Percentiles rank a stretch among this genome's conserved stretches.
Evolutionary conservation across 306 rosid species (phyloP).

Genomic region (Castanea crenata): DNA sequence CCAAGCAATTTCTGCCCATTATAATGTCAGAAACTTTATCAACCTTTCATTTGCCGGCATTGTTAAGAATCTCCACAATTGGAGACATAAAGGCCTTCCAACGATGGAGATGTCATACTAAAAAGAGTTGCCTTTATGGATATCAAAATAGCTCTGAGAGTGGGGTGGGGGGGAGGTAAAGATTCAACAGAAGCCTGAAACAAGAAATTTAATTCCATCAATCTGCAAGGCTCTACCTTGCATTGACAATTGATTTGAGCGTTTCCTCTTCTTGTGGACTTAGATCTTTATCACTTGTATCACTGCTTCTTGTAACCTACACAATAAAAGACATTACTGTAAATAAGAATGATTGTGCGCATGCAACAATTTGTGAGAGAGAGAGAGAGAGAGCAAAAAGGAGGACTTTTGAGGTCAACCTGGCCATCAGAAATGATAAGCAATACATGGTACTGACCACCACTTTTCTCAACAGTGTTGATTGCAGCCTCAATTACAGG

Average conservation of each 20-base stretch:
- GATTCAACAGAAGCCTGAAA: neutral
- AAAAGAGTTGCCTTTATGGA: neutral
- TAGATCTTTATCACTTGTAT: conserved; percentile 40
- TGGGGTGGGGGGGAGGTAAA: neutral
- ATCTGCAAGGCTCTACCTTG: conserved; percentile 49
- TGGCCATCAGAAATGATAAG: too few species aligned
- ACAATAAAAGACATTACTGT: conserved; percentile 9
- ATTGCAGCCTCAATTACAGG: too few species aligned
- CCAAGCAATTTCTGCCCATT: neutral
- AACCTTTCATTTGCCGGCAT: neutral
- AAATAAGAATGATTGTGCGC: neutral
- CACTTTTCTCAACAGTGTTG: too few species aligned
- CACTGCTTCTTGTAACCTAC: conserved; percentile 64
- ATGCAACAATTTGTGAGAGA: neutral
- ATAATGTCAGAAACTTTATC: neutral
- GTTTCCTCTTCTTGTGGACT: conserved; percentile 83
- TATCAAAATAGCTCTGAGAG: neutral
- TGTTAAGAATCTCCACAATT: neutral
- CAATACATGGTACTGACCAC: too few species aligned
- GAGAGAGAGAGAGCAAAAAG: neutral
- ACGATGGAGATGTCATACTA: neutral
- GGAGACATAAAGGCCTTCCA: neutral
- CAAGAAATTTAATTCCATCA: neutral
- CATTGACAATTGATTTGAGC: conserved; percentile 65
- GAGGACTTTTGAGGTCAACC: too few species aligned